phyloP scores from a whole-genome alignment of 2,329 filamentous ascomycete species.

The Nigrospora osmanthi region DNA sequence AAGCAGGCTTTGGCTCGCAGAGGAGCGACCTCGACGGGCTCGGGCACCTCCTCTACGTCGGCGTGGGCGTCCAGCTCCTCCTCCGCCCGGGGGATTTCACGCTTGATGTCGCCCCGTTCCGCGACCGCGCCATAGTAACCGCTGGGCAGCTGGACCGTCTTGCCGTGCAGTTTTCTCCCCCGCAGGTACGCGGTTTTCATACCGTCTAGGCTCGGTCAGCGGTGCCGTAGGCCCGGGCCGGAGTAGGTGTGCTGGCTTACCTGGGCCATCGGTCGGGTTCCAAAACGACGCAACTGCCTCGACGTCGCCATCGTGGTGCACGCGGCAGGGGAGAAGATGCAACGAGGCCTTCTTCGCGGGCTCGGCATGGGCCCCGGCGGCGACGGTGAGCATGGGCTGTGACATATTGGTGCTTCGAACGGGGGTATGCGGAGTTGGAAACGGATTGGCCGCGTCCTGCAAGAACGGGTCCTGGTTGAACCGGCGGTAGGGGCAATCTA shows the following conservation, averaged over 20 bases:
- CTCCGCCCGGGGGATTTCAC: conserved; percentile 13
- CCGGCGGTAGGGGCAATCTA: no score
- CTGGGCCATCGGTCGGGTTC: conserved; percentile 45
- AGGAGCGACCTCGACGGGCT: conserved; percentile 41
- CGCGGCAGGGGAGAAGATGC: conserved; percentile 69
- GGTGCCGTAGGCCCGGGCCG: no score
- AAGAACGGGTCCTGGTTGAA: no score
- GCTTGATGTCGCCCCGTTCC: conserved; percentile 32
- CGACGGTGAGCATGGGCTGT: conserved; percentile 16
- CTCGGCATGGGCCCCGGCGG: conserved; percentile 5
- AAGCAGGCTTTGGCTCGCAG: conserved; percentile 62
- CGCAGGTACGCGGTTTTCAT: conserved; percentile 61
- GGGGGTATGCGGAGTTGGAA: no score
- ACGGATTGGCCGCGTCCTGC: no score
- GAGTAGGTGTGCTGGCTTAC: conserved; percentile 16
- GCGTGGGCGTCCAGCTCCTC: conserved; percentile 24
- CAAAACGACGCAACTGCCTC: conserved; percentile 61
- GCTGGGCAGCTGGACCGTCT: conserved; percentile 57
- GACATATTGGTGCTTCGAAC: conserved; percentile 12
- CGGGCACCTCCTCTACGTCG: conserved; percentile 35
- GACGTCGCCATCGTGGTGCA: conserved; percentile 71
- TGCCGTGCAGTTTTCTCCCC: conserved; percentile 70
- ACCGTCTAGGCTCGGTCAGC: conserved; percentile 8
- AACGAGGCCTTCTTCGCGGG: conserved; percentile 12
- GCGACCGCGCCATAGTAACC: conserved; percentile 61